Conservation (phyloP, 441 rosid species). For the Adansonia gregorii region DNA sequence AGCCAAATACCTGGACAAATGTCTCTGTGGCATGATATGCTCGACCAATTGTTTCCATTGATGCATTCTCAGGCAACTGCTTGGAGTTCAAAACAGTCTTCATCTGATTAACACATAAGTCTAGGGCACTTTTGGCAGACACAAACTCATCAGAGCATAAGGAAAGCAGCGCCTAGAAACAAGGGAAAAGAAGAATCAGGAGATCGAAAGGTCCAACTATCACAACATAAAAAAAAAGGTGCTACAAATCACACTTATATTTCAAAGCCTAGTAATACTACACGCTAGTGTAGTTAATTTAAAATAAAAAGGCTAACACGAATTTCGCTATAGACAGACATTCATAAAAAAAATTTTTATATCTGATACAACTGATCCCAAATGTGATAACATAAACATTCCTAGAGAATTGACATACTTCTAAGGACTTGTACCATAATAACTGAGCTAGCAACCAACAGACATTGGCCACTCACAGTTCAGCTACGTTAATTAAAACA, state of each 20-base stretch:
- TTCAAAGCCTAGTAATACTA: slow-evolving; percentile 12
- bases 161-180: slow-evolving; percentile 82
- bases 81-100: slow-evolving; percentile 76
- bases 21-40: slow-evolving; percentile 95
- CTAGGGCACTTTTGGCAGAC: slow-evolving; percentile 85
- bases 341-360: not conserved
- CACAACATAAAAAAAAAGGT: not conserved
- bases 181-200: slow-evolving; percentile 28
- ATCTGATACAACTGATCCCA: not conserved
- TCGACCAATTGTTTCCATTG: slow-evolving; percentile 90
- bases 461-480: not conserved
- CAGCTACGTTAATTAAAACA: slow-evolving; percentile 17
- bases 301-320: not conserved
- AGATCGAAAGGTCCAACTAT: slow-evolving; percentile 6
- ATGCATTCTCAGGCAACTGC: slow-evolving; percentile 85
- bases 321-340: slow-evolving; percentile 10
- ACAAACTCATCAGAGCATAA: slow-evolving; percentile 89
- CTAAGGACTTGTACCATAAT: slow-evolving; percentile 6
- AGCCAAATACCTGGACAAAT: slow-evolving; percentile 75
- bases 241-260: not conserved
- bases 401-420: slow-evolving; percentile 7
- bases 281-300: not conserved
- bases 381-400: slow-evolving; percentile 16
- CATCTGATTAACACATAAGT: slow-evolving; percentile 87
- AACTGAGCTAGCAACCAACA: not conserved